Evolutionary conservation across 495 filamentous ascomycete genomes (phyloP).

Genomic region (Aspergillus leporis): DNA sequence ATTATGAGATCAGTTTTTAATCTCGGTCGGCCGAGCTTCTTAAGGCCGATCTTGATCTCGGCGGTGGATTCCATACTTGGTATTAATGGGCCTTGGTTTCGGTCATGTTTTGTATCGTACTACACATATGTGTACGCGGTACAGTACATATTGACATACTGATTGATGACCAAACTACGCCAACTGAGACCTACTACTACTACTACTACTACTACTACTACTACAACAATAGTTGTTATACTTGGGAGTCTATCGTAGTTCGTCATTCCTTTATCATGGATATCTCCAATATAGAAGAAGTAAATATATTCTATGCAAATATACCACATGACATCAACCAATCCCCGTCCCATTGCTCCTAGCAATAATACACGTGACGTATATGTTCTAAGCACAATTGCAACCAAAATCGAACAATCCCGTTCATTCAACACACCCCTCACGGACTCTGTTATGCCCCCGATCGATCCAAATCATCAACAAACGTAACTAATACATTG

Average conservation of each 20-base stretch:
- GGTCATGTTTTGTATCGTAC: not conserved
- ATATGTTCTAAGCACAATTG: not conserved
- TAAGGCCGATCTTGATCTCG: not conserved
- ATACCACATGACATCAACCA: too few relatives aligned
- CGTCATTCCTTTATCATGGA: too few relatives aligned
- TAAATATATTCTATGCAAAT: too few relatives aligned
- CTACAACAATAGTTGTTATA: too few relatives aligned
- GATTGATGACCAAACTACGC: too few relatives aligned
- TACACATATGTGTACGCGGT: not conserved
- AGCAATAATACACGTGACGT: too few relatives aligned
- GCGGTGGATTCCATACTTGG: not conserved
- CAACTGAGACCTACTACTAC: too few relatives aligned
- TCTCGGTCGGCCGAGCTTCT: not conserved
- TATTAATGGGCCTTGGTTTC: not conserved
- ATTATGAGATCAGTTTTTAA: slow-evolving; percentile 7
- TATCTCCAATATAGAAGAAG: too few relatives aligned
- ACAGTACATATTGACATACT: not conserved
- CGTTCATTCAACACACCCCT: not conserved
- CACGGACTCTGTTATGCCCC: not conserved
- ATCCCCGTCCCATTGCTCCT: too few relatives aligned
- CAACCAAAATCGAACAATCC: not conserved
- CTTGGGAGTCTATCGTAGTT: too few relatives aligned
- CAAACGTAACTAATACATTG: not conserved
- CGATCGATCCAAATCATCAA: not conserved
- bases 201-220: too few relatives aligned